Evolutionary conservation across 2,329 filamentous ascomycete genomes (phyloP), one percentile per base, ranked within the genome.

Genomic region (Colletotrichum siamense): DNA sequence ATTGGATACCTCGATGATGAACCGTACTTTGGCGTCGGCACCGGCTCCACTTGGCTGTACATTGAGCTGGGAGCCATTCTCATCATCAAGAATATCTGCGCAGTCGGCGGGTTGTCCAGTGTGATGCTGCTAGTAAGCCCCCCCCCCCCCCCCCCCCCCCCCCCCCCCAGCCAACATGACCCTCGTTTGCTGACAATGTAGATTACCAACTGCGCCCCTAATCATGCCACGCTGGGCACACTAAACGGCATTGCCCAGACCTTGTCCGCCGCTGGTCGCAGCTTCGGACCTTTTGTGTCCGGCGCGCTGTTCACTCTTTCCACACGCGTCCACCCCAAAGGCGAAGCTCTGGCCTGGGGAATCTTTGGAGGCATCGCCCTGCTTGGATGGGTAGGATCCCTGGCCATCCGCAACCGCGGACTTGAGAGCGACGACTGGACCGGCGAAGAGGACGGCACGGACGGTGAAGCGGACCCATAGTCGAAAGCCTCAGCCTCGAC

Each of bases 231-330:
- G 1, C 90, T 99, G 0, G 97, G 97, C 5, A 96, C 95, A 0
- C 89, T 99, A 30, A 98, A 99, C 81, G 97, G 97, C 12, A 91
- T 99, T 36, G 97, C 97, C 0, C 97, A 99, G 84, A 98, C 96
- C 0, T 91, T 99, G 1, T 98, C 95, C 0, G 97, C 97, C 0
- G 95, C 95, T 0, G 97, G 97, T 10, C 93, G 97, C 76, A 96
- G 96, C 59, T 91, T 95, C 1, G 97, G 97, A 0, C 97, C 97
- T 0, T 96, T 99, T 79, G 87, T 98, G 1, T 97, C 96, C 0
- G 97, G 97, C 0, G 93, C 93, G 1, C 88, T 99, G 0, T 99
- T 98, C 84, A 95, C 95, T 0, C 87, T 96, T 1, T 94, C 95
- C 0, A 94, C 92, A 0, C 90, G 91, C 65, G 89, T 98, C 7